Percentiles rank a stretch among this genome's conserved stretches.
Evolutionary conservation across 1,139 yeast species (phyloP).

Genomic region (Lodderomyces jiufengensis): DNA sequence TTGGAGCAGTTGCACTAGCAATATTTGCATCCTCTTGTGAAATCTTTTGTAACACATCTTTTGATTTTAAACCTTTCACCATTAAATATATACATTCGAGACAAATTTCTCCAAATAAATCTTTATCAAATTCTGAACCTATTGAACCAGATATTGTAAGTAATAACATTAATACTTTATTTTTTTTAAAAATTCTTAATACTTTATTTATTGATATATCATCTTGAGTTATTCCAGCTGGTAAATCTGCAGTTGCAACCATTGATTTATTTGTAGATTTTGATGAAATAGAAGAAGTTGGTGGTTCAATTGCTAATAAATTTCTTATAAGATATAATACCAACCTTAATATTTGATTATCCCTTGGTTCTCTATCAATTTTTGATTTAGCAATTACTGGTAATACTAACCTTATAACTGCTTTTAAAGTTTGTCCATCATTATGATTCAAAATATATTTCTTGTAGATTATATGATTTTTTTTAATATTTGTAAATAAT

Average conservation of each 20-base stretch:
- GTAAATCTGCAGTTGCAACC: conserved; percentile 42
- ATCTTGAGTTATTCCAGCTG: conserved; percentile 51
- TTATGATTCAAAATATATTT: conserved; percentile 57
- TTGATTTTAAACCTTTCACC: conserved; percentile 52
- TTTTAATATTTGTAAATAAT: conserved; percentile 57
- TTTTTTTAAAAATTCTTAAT: conserved; percentile 54
- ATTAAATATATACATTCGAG: conserved; percentile 70
- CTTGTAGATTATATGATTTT: conserved; percentile 70
- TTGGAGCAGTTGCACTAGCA: conserved; percentile 12
- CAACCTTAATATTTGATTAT: conserved; percentile 67
- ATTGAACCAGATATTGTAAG: conserved; percentile 66
- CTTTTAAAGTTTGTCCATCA: conserved; percentile 61
- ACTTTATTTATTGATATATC: conserved; percentile 68
- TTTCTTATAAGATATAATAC: conserved; percentile 76
- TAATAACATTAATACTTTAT: conserved; percentile 69
- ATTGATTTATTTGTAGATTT: conserved; percentile 25
- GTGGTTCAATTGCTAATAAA: conserved; percentile 70
- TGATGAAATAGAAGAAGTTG: conserved; percentile 47
- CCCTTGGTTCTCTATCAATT: conserved; percentile 63
- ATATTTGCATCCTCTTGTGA: conserved; percentile 1
- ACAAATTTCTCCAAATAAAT: conserved; percentile 57
- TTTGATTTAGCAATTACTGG: conserved; percentile 58
- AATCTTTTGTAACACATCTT: conserved; percentile 9
- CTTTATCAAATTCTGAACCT: conserved; percentile 59
- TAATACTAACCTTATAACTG: conserved; percentile 66